Evolutionary conservation across 768 basidiomycete genomes (phyloP).

Genomic region (Russula sp.): DNA sequence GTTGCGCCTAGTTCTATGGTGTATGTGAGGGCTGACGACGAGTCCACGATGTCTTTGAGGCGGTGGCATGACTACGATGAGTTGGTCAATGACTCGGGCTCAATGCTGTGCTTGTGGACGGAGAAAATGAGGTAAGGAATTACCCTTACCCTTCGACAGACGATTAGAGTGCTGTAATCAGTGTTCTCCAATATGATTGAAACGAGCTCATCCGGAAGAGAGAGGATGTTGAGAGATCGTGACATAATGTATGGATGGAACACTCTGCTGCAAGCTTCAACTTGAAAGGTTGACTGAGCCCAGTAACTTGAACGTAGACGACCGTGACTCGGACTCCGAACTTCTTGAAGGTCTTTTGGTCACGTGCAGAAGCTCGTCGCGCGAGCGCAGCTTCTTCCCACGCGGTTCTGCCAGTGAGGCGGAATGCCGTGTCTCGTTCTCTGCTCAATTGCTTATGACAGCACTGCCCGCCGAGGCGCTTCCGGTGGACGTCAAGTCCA

Average conservation of each 20-base stretch:
- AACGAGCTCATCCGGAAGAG: constrained; percentile 3
- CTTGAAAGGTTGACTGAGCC: too few relatives aligned
- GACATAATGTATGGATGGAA: too few relatives aligned
- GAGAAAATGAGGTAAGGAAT: background rate
- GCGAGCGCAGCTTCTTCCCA: constrained; percentile 92
- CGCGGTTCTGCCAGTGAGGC: constrained; percentile 91
- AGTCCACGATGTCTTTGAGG: background rate
- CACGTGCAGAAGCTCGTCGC: constrained; percentile 97
- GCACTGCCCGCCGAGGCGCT: constrained; percentile 86
- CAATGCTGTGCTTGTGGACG: background rate
- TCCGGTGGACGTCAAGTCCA: constrained; percentile 99
- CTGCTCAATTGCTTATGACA: constrained; percentile 94
- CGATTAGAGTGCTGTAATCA: background rate
- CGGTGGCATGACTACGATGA: background rate
- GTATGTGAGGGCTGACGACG: too few relatives aligned
- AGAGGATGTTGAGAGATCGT: background rate
- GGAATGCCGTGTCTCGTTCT: constrained; percentile 97
- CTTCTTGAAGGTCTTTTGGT: too few relatives aligned
- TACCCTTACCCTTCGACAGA: background rate
- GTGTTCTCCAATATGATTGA: background rate
- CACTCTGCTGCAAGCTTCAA: too few relatives aligned
- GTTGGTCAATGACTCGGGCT: too few relatives aligned
- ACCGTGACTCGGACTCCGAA: too few relatives aligned
- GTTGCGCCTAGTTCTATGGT: too few relatives aligned
- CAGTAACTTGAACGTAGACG: too few relatives aligned